phyloP scores from a whole-genome alignment of 2,329 filamentous ascomycete species.

The Trichoderma koningiopsis region DNA sequence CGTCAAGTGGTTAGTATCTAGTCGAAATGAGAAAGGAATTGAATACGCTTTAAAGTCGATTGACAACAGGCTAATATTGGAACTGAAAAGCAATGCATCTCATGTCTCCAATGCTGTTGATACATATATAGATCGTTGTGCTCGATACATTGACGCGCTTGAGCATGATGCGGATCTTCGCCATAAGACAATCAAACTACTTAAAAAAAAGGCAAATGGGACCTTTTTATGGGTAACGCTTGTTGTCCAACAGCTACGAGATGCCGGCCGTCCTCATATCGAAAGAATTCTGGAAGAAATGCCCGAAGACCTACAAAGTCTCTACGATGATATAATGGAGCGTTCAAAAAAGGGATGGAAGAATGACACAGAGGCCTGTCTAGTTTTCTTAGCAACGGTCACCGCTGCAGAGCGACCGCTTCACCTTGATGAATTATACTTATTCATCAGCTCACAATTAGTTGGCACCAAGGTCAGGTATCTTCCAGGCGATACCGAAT shows the following conservation, averaged over 20 bases:
- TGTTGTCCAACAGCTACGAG: not conserved
- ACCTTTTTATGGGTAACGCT: not conserved
- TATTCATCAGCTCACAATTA: not conserved
- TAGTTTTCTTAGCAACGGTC: not conserved
- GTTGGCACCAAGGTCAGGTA: not conserved
- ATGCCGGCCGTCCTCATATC: not conserved
- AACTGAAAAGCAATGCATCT: not conserved
- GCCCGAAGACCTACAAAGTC: not conserved
- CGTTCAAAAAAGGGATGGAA: not conserved
- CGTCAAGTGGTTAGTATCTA: not conserved
- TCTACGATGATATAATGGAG: not conserved
- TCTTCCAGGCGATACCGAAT: not conserved
- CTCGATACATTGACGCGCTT: not conserved
- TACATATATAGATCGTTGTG: not conserved
- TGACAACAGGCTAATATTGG: not conserved
- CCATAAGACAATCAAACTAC: rapidly evolving
- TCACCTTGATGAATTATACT: not conserved
- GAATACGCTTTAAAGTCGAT: not conserved
- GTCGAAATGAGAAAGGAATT: not conserved
- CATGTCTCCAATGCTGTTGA: not conserved
- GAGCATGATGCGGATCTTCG: not conserved
- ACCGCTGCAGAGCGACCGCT: not conserved
- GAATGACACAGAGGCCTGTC: not conserved
- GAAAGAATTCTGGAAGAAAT: not conserved
- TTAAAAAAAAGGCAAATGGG: not conserved